Evolutionary conservation across 345 rosid species (phyloP).

Genomic region (Citrus australasica): DNA sequence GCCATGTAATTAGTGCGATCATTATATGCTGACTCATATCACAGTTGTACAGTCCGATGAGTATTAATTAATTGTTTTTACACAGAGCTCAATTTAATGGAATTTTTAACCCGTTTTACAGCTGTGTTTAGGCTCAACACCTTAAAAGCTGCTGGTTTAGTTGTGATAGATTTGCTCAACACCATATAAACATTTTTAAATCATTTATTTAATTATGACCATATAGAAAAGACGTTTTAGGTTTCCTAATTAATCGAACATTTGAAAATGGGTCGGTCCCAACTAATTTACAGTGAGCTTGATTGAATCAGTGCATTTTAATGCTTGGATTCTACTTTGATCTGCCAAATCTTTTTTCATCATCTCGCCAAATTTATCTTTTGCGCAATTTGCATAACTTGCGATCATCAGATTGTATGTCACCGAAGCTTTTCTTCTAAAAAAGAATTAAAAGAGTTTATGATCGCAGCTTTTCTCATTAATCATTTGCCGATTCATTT

Average conservation of each 20-base stretch:
- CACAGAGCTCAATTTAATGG: neutral
- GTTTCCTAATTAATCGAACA: no score
- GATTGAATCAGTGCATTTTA: neutral
- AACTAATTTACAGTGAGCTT: neutral
- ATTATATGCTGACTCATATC: neutral
- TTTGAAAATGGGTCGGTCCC: neutral
- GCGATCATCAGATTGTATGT: no score
- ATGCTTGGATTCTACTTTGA: neutral
- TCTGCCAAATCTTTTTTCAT: neutral
- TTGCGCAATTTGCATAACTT: neutral
- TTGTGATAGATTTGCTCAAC: neutral
- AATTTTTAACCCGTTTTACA: conserved; percentile 7
- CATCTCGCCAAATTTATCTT: neutral
- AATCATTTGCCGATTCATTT: no score
- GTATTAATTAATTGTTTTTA: neutral
- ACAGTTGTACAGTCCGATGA: conserved; percentile 14
- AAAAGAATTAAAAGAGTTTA: no score
- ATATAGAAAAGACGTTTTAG: no score
- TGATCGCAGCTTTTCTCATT: no score
- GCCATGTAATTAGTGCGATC: conserved; percentile 12
- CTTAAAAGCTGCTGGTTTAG: neutral
- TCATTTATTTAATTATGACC: neutral
- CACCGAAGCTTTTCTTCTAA: no score
- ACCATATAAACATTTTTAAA: neutral
- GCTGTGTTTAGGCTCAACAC: conserved; percentile 13